Evolutionary conservation across 257 asterid species (phyloP).

Genomic region (Cruciata laevipes): DNA sequence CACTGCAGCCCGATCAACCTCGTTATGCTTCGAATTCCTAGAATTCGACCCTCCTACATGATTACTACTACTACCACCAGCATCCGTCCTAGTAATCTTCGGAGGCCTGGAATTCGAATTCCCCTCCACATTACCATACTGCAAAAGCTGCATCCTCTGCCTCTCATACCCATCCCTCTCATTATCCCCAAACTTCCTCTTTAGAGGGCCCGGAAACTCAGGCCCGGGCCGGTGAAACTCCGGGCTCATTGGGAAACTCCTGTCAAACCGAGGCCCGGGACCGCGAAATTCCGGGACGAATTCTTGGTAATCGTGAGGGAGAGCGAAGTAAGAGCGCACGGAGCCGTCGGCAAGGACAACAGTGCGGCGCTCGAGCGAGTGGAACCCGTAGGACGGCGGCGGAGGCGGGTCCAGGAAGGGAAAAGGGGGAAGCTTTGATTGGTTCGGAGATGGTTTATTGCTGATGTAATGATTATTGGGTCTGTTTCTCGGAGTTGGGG

Average conservation of each 20-base stretch:
- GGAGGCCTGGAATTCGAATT: conserved; percentile 31
- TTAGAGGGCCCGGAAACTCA: conserved; percentile 10
- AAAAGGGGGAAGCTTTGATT: conserved; percentile 31
- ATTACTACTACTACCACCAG: conserved; percentile 15
- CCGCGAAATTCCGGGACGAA: conserved; percentile 36
- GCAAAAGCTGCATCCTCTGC: conserved; percentile 85
- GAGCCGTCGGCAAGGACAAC: conserved; percentile 76
- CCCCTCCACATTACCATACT: conserved; percentile 61
- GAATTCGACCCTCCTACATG: conserved; percentile 20
- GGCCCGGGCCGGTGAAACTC: conserved; percentile 25
- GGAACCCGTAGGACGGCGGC: conserved; percentile 86
- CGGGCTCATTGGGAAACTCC: conserved; percentile 53
- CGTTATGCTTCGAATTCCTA: conserved; percentile 31
- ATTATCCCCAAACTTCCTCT: conserved; percentile 75
- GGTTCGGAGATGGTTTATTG: conserved; percentile 17
- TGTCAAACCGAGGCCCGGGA: conserved; percentile 41
- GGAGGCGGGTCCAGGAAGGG: conserved; percentile 76
- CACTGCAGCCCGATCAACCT: conserved; percentile 53
- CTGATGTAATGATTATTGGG: not conserved
- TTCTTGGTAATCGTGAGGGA: conserved; percentile 74
- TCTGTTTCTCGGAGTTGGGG: conserved; percentile 34
- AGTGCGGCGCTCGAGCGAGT: conserved; percentile 84
- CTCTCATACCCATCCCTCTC: conserved; percentile 76
- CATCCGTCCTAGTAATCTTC: conserved; percentile 44
- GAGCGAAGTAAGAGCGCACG: conserved; percentile 72